Evolutionary conservation across 2,329 filamentous ascomycete species (phyloP), one percentile per base, ranked within the genome.

Genomic region (Xylariomycetidae sp.): DNA sequence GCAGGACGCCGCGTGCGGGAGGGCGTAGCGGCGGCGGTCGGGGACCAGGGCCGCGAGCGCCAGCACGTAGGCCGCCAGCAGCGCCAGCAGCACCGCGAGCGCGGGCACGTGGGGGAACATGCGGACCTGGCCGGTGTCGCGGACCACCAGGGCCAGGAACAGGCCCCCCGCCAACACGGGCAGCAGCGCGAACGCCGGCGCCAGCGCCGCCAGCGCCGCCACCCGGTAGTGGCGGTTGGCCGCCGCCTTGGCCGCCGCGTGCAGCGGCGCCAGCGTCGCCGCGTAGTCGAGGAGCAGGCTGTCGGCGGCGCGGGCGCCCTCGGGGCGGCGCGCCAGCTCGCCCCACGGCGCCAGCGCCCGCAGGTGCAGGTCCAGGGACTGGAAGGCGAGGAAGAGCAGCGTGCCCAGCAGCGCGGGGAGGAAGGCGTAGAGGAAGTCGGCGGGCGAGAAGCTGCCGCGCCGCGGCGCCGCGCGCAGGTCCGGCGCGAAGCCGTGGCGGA

Each of bases 341-440:
- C 72, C 76, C 74, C 82, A 88, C 0, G 84, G 82, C 44, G 79
- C 73, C 3, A 87, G 68, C 19, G 78, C 66, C 33, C 82, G 76
- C 38, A 86, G 54, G 2, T 72, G 67, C 51, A 76, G 68, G 50
- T 88, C 83, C 35, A 87, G 59, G 19, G 74, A 70, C 40, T 83
- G 74, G 55, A 85, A 79, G 31, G 72, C 56, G 28, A 87, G 69
- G 54, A 81, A 84, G 30, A 85, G 61, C 12, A 83, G 45, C 49
- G 79, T 74, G 4, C 79, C 85, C 18, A 88, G 53, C 0, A 83
- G 47, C 3, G 80, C 75, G 1, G 85, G 84, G 15, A 89, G 35
- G 58, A 89, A 87, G 40, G 75, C 78, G 65, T 88, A 95, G 31
- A 95, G 63, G 61, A 95, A 95, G 59, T 95, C 87, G 31, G 87